A percentile compares a stretch with the other conserved stretches of the same genome.
phyloP scores from a whole-genome alignment of 495 filamentous ascomycete species.

The Schizothecium vesticola region DNA sequence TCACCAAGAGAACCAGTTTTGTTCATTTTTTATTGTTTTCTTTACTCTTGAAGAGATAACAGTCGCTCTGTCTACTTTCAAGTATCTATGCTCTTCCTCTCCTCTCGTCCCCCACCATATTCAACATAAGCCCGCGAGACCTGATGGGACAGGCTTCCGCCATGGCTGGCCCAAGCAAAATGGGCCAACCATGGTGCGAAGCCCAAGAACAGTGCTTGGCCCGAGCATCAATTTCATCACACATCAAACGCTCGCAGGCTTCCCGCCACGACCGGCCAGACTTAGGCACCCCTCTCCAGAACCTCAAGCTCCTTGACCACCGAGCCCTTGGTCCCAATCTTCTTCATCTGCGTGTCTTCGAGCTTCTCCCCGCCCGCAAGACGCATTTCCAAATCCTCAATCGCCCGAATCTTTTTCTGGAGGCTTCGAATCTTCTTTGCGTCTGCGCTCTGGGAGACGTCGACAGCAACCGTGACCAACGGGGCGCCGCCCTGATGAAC shows the following conservation, averaged over 20 bases:
- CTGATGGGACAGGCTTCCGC: background rate
- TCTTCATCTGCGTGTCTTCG: slow-evolving; percentile 97
- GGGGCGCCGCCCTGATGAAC: slow-evolving; percentile 23
- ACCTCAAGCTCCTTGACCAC: slow-evolving; percentile 75
- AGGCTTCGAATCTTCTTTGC: slow-evolving; percentile 85
- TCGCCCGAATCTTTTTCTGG: slow-evolving; percentile 94
- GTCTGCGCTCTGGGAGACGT: slow-evolving; percentile 46
- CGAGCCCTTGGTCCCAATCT: slow-evolving; percentile 80
- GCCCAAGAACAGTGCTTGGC: no score
- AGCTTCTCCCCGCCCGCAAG: slow-evolving; percentile 90
- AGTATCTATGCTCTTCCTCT: background rate
- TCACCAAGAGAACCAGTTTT: background rate
- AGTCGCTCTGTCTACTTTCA: background rate
- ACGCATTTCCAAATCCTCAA: slow-evolving; percentile 96
- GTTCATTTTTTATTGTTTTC: background rate
- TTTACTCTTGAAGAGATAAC: background rate
- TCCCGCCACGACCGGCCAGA: background rate
- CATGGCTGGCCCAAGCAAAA: background rate
- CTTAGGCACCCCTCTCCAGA: slow-evolving; percentile 31
- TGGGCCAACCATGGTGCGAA: no score
- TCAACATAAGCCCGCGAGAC: background rate
- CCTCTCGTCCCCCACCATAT: background rate
- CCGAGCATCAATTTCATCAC: no score
- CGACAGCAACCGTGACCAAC: background rate
- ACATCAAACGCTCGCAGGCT: background rate